These are phyloP conservation scores for Chrysoporthe cubensis DNA, from an alignment of 2,329 filamentous ascomycete genomes.

Conservation along the genomic window DNA sequence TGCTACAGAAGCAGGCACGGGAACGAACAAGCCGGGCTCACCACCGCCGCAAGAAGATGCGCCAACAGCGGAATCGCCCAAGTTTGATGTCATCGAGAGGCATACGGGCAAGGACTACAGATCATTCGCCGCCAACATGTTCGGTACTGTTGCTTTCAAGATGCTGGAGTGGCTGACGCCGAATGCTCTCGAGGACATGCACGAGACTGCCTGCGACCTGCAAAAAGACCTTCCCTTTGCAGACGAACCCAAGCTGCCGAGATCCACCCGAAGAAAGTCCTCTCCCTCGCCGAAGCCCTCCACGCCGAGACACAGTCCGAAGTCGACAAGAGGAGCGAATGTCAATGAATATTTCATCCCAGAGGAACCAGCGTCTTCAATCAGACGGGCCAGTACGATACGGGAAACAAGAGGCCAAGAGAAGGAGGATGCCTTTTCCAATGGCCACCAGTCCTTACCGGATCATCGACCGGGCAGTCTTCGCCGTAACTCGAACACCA, in stretches of 20 bases:
- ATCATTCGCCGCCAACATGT: slow-evolving; percentile 65
- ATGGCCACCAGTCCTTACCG: slow-evolving; percentile 16
- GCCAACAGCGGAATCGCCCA: slow-evolving; percentile 12
- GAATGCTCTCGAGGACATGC: slow-evolving; percentile 55
- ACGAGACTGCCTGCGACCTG: slow-evolving; percentile 41
- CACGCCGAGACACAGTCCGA: background rate
- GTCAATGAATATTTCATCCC: slow-evolving; percentile 21
- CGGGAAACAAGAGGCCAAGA: slow-evolving; percentile 5
- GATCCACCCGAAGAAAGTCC: slow-evolving; percentile 19
- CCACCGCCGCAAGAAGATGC: slow-evolving; percentile 6
- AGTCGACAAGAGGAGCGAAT: slow-evolving; percentile 1
- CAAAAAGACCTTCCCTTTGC: slow-evolving; percentile 36
- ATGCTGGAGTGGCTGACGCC: slow-evolving; percentile 74
- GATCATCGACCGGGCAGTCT: slow-evolving; percentile 29
- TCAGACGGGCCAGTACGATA: background rate
- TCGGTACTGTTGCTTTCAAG: slow-evolving; percentile 68
- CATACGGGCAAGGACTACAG: slow-evolving; percentile 59
- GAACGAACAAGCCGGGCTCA: slow-evolving; percentile 10
- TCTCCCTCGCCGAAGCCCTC: slow-evolving; percentile 22
- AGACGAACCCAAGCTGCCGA: slow-evolving; percentile 29
- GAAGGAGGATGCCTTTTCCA: slow-evolving; percentile 17
- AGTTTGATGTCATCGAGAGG: slow-evolving; percentile 50
- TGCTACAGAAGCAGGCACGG: slow-evolving; percentile 9
- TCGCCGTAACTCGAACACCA: slow-evolving; percentile 41
- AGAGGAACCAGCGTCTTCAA: slow-evolving; percentile 18